Base-by-base conservation (phyloP, 2,329 filamentous ascomycete species). In the Aspergillus pseudoglaucus region DNA sequence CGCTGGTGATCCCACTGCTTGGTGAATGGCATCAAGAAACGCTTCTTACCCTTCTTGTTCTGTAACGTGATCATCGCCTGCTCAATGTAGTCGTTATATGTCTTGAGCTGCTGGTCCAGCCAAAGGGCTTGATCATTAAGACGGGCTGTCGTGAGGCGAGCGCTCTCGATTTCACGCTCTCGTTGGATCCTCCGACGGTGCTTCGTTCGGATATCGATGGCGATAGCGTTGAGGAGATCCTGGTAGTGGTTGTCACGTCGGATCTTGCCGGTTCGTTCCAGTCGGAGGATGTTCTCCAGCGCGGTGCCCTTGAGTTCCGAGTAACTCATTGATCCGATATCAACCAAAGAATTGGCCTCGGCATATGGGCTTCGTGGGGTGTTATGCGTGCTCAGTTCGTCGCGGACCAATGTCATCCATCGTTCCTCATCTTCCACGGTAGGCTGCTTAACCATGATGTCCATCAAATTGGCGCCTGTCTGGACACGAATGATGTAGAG, bases 1-100 rank as follows among this genome's bases (percentile, higher is more conserved):
- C 90, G 85, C 73, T 97, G 90, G 71, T 98, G 93, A 69, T 96
- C 95, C 81, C 95, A 98, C 69, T 98, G 93, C 64, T 95, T 95
- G 20, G 91, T 96, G 68, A 98, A 98, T 12, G 93, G 93, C 67
- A 98, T 80, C 47, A 96, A 79, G 77, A 96, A 96, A 46, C 87
- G 82, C 69, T 94, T 95, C 74, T 94, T 94, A 53, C 85, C 90
- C 72, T 96, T 96, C 70, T 96, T 95, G 72, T 88, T 95, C 69
- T 97, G 93, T 49, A 98, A 77, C 4, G 94, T 98, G 51, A 90
- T 80, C 88, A 98, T 96, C 43, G 93, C 91, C 68, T 95, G 90
- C 73, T 98, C 94, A 63, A 98, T 95, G 71, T 98, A 98, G 72
- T 98, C 90, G 65, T 98, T 95, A 73, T 98, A 98, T 55, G 85